Evolutionary conservation across 495 filamentous ascomycete species (phyloP), one percentile per base, ranked within the genome.

Genomic region (Choiromyces venosus): DNA sequence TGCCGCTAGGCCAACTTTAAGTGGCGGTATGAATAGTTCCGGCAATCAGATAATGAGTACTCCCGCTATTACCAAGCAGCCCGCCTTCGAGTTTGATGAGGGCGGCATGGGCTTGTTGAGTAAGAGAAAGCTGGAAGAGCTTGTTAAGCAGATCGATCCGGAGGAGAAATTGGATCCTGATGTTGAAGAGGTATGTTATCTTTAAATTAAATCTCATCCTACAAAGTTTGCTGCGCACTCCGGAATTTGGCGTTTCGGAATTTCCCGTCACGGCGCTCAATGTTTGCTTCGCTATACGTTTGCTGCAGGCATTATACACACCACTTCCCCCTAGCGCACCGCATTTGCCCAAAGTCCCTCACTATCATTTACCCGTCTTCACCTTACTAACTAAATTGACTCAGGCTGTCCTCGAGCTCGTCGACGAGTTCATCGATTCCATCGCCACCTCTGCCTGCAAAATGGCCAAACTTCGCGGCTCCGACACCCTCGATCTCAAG

Each of bases 51-150:
- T 93, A 71, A 90, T 97, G 87, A 88, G 89, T 37, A 93, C 97
- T 78, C 94, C 96, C 1, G 92, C 90, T 3, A 86, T 98, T 71
- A 83, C 89, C 71, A 95, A 93, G 79, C 88, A 90, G 73, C 93
- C 93, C 0, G 85, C 88, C 0, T 94, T 89, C 80, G 90, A 91
- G 40, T 89, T 97, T 65, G 94, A 97, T 80, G 92, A 91, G 39
- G 93, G 95, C 76, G 93, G 91, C 18, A 93, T 96, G 82, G 88
- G 93, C 33, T 89, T 99, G 3, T 85, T 98, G 21, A 94, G 89
- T 83, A 97, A 96, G 88, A 94, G 94, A 84, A 97, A 97, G 85
- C 87, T 99, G 42, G 93, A 99, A 82, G 94, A 97, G 80, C 86
- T 99, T 38, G 93, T 97, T 6, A 89, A 93, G 65, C 93, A 97